A percentile compares a stretch with the other conserved stretches of the same genome.
These are phyloP conservation scores for Senecio squalidus DNA, from an alignment of 140 eudicot genomes.

Conservation along the genomic window DNA sequence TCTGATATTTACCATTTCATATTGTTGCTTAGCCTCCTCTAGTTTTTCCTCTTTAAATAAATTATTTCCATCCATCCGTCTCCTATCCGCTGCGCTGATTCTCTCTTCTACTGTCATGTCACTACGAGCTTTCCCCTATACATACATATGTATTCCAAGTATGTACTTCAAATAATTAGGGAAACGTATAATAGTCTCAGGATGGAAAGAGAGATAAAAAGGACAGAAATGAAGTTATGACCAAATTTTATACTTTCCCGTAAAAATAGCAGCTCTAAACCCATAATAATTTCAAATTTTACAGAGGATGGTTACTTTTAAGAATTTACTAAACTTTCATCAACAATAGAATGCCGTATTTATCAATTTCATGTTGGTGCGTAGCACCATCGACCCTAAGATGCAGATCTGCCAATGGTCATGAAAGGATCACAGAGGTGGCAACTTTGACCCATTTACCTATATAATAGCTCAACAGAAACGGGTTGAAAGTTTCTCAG, in stretches of 20 bases:
- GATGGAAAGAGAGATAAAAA: too few relatives aligned
- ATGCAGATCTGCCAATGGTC: neutral
- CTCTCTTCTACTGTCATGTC: conserved; percentile 99
- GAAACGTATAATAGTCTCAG: too few relatives aligned
- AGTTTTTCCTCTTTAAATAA: conserved; percentile 83
- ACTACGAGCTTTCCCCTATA: conserved; percentile 88
- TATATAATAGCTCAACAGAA: neutral
- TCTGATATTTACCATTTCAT: conserved; percentile 72
- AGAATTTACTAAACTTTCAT: neutral
- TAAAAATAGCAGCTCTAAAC: too few relatives aligned
- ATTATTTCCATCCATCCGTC: conserved; percentile 95
- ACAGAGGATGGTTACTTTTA: neutral
- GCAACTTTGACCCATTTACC: neutral
- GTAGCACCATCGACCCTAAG: neutral
- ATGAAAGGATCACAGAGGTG: neutral
- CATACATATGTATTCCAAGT: neutral
- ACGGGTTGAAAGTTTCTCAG: too few relatives aligned
- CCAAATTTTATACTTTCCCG: too few relatives aligned
- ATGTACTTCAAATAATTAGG: too few relatives aligned
- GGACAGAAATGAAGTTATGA: too few relatives aligned
- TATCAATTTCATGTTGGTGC: neutral
- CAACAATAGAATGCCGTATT: neutral
- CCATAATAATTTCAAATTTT: neutral
- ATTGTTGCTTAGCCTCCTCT: conserved; percentile 95
- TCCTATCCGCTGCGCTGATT: conserved; percentile 87